phyloP scores from a whole-genome alignment of 345 rosid genomes.

The Hypericum androsaemum region DNA sequence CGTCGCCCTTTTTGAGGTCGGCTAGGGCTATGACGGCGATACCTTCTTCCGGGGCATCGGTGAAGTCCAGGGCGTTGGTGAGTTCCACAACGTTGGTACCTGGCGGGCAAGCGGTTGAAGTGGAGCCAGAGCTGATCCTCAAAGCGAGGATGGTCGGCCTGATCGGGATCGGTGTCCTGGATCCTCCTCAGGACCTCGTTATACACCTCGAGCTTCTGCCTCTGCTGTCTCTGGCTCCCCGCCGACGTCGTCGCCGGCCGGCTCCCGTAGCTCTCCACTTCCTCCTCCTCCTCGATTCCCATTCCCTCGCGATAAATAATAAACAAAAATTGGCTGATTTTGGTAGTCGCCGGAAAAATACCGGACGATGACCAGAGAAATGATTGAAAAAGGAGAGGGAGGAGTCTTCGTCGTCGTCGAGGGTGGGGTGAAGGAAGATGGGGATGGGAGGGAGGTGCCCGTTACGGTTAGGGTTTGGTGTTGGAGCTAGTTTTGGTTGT shows the following conservation, averaged over 20 bases:
- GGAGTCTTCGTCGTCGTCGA: too few species aligned
- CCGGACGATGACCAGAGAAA: too few species aligned
- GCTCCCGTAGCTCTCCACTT: slow-evolving; percentile 84
- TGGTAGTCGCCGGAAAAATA: too few species aligned
- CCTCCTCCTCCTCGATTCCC: slow-evolving; percentile 83
- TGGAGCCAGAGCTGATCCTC: slow-evolving; percentile 97
- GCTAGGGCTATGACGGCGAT: slow-evolving; percentile 46
- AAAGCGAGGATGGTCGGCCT: slow-evolving; percentile 60
- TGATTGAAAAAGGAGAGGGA: too few species aligned
- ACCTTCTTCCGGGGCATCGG: slow-evolving; percentile 32
- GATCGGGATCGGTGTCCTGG: slow-evolving; percentile 59
- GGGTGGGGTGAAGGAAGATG: too few species aligned
- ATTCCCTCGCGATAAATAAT: slow-evolving; percentile 17
- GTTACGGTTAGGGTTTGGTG: too few species aligned
- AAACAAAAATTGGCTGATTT: too few species aligned
- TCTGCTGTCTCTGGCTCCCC: slow-evolving; percentile 50
- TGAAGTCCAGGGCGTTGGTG: slow-evolving; percentile 38
- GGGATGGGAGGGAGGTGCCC: too few species aligned
- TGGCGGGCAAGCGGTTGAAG: slow-evolving; percentile 93
- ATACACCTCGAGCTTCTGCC: slow-evolving; percentile 82
- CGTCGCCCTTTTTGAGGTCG: slow-evolving; percentile 64
- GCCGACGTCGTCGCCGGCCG: slow-evolving; percentile 44
- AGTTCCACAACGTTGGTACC: slow-evolving; percentile 62
- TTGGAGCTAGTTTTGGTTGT: too few species aligned
- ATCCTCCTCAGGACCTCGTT: slow-evolving; percentile 66